Percentiles rank a stretch among this genome's conserved stretches.
Evolutionary conservation across 2,329 filamentous ascomycete genomes (phyloP).

Genomic region (Emmonsia crescens): DNA sequence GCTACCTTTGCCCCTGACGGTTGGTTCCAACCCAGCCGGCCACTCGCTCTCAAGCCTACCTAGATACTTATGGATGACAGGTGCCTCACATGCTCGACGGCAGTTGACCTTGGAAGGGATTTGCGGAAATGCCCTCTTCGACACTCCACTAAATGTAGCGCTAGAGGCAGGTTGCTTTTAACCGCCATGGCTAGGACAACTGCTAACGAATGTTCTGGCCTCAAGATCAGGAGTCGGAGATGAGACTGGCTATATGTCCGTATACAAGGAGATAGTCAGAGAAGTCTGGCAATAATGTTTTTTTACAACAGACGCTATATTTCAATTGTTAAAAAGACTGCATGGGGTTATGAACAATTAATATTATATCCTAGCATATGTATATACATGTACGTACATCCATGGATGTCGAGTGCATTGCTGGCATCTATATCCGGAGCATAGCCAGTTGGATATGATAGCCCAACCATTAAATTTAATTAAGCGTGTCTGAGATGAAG

Average conservation of each 20-base stretch:
- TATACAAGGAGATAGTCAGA: not conserved
- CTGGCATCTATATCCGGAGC: not conserved
- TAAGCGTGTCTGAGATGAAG: not conserved
- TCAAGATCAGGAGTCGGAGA: not conserved
- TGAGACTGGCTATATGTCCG: not conserved
- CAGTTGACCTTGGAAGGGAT: not conserved
- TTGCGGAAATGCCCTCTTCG: not conserved
- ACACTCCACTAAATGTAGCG: not conserved
- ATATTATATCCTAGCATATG: not conserved
- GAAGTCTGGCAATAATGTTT: not conserved
- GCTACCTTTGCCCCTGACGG: not conserved
- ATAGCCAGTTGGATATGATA: not conserved
- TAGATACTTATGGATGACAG: not conserved
- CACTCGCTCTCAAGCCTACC: too few relatives aligned
- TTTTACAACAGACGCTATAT: not conserved
- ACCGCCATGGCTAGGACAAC: not conserved
- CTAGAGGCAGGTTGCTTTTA: not conserved
- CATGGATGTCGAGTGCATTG: not conserved
- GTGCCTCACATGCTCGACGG: not conserved
- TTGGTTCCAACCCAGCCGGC: too few relatives aligned
- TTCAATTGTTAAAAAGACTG: not conserved
- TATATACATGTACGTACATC: not conserved
- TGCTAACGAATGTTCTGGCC: not conserved
- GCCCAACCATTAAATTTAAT: not conserved
- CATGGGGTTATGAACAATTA: not conserved